Evolutionary conservation across 164 flowering plant genomes (phyloP).

Genomic region (Amborella trichopoda): DNA sequence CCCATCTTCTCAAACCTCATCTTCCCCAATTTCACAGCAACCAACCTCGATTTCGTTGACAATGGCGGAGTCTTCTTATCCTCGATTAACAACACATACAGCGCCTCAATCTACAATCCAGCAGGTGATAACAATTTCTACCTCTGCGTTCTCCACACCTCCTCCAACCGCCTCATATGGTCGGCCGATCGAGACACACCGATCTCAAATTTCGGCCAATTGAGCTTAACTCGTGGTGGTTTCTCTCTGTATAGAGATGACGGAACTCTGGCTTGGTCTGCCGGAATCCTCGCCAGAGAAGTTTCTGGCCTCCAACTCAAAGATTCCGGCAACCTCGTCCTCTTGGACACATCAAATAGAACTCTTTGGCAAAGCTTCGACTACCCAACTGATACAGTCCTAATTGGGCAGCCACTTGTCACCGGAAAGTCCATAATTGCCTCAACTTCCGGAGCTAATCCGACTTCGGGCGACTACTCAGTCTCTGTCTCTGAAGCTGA

Average conservation of each 20-base stretch:
- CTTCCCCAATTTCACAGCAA: slow-evolving; percentile 58
- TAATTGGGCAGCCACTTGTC: slow-evolving; percentile 43
- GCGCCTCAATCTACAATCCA: slow-evolving; percentile 55
- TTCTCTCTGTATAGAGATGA: slow-evolving; percentile 22
- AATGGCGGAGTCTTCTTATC: slow-evolving; percentile 41
- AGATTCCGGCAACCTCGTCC: slow-evolving; percentile 4
- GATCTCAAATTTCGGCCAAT: slow-evolving; percentile 33
- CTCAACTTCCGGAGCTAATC: slow-evolving; percentile 21
- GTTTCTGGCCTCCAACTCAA: slow-evolving; percentile 2
- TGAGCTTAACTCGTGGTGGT: slow-evolving; percentile 40
- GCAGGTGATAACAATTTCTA: slow-evolving; percentile 28
- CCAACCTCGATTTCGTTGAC: slow-evolving; percentile 36
- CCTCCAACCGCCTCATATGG: slow-evolving; percentile 59
- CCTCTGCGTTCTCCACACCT: slow-evolving; percentile 49
- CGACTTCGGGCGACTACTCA: slow-evolving; percentile 38
- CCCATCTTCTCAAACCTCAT: slow-evolving; percentile 21
- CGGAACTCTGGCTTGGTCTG: slow-evolving; percentile 42
- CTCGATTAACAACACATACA: slow-evolving; percentile 47
- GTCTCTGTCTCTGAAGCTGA: slow-evolving; percentile 28
- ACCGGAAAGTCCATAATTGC: slow-evolving; percentile 23
- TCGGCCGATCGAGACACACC: slow-evolving; percentile 63
- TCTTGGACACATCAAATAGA: neutral
- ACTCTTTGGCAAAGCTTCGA: slow-evolving; percentile 13
- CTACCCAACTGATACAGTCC: slow-evolving; percentile 9
- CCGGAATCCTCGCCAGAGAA: slow-evolving; percentile 5